A percentile compares a stretch with the other conserved stretches of the same genome.
These are phyloP conservation scores for Quercus lobata DNA, from an alignment of 331 rosid species.

Conservation along the genomic window DNA sequence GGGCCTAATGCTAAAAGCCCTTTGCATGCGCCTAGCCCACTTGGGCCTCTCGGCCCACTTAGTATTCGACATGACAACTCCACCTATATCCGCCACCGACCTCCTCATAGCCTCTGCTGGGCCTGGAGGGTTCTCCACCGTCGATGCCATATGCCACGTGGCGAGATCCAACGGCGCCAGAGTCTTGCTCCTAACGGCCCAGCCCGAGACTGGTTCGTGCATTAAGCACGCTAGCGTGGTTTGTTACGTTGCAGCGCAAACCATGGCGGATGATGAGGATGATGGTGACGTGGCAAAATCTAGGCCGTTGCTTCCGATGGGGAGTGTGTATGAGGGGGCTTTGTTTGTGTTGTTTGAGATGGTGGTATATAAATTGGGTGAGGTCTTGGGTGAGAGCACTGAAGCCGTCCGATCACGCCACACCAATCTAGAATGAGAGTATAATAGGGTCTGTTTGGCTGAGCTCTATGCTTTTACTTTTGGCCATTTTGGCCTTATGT, in stretches of 20 bases:
- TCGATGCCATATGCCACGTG: conserved; percentile 68
- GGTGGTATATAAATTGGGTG: conserved; percentile 69
- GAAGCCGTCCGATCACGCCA: conserved; percentile 89
- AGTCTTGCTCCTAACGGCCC: conserved; percentile 75
- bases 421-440: conserved; percentile 65
- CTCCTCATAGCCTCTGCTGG: conserved; percentile 89
- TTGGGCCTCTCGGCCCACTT: conserved; percentile 70
- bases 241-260: conserved; percentile 83
- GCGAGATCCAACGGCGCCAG: conserved; percentile 62
- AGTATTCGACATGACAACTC: conserved; percentile 85
- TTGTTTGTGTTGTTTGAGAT: conserved; percentile 88
- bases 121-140: conserved; percentile 89
- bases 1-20: conserved; percentile 81
- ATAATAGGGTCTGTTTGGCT: neutral
- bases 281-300: conserved; percentile 21
- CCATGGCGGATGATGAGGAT: conserved; percentile 76
- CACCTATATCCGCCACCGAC: conserved; percentile 58
- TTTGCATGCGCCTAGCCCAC: conserved; percentile 85
- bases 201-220: conserved; percentile 75
- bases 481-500: too few species aligned
- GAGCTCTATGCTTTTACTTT: neutral
- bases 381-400: conserved; percentile 50
- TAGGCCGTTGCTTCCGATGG: conserved; percentile 87
- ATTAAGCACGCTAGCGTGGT: conserved; percentile 54
- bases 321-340: conserved; percentile 87